Conservation (phyloP, 2,329 filamentous ascomycete species). For the Aspergillus clavatus region DNA sequence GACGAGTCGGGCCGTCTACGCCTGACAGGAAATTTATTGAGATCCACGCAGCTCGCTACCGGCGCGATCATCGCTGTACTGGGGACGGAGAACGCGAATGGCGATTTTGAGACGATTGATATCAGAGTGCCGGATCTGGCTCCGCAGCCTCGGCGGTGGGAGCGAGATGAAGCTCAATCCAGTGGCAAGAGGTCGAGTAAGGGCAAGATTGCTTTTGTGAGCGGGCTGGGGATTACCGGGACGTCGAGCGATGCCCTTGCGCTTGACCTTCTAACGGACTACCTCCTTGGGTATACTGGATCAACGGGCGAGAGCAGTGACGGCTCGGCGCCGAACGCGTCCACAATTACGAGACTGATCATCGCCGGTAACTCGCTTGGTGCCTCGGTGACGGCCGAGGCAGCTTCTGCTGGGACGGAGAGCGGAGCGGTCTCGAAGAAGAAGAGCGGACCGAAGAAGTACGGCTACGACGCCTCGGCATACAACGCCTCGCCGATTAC, state of each 20-base stretch:
- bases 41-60: slow-evolving; percentile 71
- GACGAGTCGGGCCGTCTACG: slow-evolving; percentile 89
- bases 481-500: slow-evolving; percentile 85
- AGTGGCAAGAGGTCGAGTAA: slow-evolving; percentile 42
- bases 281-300: slow-evolving; percentile 75
- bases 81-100: slow-evolving; percentile 87
- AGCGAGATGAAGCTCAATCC: slow-evolving; percentile 46
- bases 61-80: slow-evolving; percentile 92
- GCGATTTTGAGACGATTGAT: slow-evolving; percentile 89
- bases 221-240: slow-evolving; percentile 78
- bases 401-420: slow-evolving; percentile 38
- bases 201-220: slow-evolving; percentile 79
- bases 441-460: slow-evolving; percentile 65
- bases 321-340: slow-evolving; percentile 27
- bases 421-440: slow-evolving; percentile 27
- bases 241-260: slow-evolving; percentile 68
- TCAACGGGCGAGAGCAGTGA: slow-evolving; percentile 48
- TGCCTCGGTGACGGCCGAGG: slow-evolving; percentile 31
- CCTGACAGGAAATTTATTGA: slow-evolving; percentile 66
- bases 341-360: slow-evolving; percentile 73
- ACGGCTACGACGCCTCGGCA: slow-evolving; percentile 83
- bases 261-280: slow-evolving; percentile 76
- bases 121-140: slow-evolving; percentile 83
- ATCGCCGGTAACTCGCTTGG: slow-evolving; percentile 86
- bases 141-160: slow-evolving; percentile 76